Evolutionary conservation across 139 green algal species (phyloP).

Genomic region (Monoraphidium neglectum): DNA sequence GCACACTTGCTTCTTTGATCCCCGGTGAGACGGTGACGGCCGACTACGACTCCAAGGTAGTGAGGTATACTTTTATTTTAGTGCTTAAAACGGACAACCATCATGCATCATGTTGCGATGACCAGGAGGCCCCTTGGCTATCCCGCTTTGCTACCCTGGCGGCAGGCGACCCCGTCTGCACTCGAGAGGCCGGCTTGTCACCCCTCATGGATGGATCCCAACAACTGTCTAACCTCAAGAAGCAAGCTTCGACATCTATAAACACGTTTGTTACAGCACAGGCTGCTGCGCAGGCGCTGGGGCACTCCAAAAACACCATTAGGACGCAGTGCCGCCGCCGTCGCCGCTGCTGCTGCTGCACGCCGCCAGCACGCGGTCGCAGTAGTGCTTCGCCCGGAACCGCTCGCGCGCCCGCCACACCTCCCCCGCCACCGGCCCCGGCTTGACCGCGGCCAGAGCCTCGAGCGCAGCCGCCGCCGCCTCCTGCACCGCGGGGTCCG

Average conservation of each 20-base stretch:
- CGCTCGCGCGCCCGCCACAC: slow-evolving; percentile 55
- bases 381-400: slow-evolving; percentile 57
- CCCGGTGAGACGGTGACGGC: too few species aligned
- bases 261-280: too few species aligned
- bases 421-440: slow-evolving; percentile 37
- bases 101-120: too few species aligned
- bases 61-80: too few species aligned
- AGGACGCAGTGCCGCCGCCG: neutral
- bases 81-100: too few species aligned
- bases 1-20: too few species aligned
- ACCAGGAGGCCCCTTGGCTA: too few species aligned
- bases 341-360: slow-evolving; percentile 18
- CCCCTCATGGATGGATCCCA: neutral
- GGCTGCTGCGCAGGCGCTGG: too few species aligned
- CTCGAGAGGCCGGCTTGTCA: neutral
- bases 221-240: neutral
- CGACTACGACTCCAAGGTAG: too few species aligned
- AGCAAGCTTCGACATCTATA: neutral
- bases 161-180: too few species aligned
- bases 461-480: slow-evolving; percentile 34
- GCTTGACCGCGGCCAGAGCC: slow-evolving; percentile 42
- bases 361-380: slow-evolving; percentile 46
- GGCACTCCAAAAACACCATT: neutral
- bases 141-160: too few species aligned
- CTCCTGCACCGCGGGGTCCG: slow-evolving; percentile 55